A percentile compares a stretch with the other conserved stretches of the same genome.
Evolutionary conservation across 345 rosid species (phyloP).

Genomic region (Corchorus olitorius): DNA sequence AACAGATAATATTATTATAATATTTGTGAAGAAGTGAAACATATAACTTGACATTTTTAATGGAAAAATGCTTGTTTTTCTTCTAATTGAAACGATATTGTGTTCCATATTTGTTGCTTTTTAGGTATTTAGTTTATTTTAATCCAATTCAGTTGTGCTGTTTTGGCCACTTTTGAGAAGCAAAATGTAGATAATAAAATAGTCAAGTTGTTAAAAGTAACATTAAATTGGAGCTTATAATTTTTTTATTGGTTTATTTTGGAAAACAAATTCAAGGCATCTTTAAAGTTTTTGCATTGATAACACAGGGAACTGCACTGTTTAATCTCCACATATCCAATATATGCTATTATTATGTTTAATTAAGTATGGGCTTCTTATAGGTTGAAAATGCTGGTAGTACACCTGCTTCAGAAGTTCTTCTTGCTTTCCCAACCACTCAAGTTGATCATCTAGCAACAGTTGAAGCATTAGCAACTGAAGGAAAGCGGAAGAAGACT

Average conservation of each 20-base stretch:
- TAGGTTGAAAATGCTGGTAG: constrained; percentile 85
- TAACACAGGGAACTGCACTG: not conserved
- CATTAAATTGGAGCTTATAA: not conserved
- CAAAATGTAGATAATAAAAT: not conserved
- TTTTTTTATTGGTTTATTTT: constrained; percentile 1
- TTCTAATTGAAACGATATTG: not conserved
- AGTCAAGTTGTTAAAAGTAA: not conserved
- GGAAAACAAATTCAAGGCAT: not conserved
- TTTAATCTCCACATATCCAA: not conserved
- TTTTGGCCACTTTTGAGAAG: not conserved
- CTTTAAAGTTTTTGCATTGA: not conserved
- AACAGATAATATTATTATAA: too few relatives aligned
- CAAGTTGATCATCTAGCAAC: constrained; percentile 67
- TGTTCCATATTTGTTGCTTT: not conserved
- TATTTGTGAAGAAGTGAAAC: not conserved
- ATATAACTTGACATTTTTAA: not conserved
- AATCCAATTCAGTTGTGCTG: not conserved
- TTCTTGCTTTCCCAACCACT: constrained; percentile 86
- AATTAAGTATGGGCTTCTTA: constrained; percentile 25
- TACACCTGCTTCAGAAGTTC: constrained; percentile 59
- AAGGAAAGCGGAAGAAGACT: constrained; percentile 82
- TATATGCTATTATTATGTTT: not conserved
- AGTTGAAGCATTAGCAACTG: constrained; percentile 69
- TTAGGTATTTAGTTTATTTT: not conserved
- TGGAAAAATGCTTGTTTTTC: not conserved